Evolutionary conservation across 2,329 filamentous ascomycete genomes (phyloP).

Genomic region (Phyllosticta paracitricarpa): DNA sequence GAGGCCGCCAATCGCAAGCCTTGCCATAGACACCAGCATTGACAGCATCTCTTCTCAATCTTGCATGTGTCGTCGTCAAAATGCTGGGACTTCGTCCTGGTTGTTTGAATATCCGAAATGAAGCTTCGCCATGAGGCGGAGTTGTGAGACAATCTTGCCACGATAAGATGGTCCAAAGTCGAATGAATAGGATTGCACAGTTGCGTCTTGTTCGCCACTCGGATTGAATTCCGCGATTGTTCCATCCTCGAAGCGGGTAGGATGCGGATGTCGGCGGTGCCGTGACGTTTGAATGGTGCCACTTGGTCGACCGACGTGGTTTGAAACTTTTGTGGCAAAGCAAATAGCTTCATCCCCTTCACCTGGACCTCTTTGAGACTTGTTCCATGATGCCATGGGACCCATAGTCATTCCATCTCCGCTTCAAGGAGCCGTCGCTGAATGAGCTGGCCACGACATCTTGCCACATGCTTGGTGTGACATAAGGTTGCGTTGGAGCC

Average conservation of each 20-base stretch:
- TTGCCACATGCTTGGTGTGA: slow-evolving; percentile 43
- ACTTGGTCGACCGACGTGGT: background rate
- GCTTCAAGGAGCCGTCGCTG: slow-evolving; percentile 30
- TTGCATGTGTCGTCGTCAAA: background rate
- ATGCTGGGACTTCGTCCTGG: background rate
- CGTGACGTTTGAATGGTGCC: background rate
- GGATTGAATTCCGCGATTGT: background rate
- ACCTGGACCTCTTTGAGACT: slow-evolving; percentile 30
- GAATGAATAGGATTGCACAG: background rate
- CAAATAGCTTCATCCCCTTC: slow-evolving; percentile 26
- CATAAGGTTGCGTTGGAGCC: slow-evolving; percentile 23
- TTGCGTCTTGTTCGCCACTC: background rate
- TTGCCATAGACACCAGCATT: background rate
- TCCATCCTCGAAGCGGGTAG: background rate
- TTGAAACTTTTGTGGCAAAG: background rate
- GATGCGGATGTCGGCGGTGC: background rate
- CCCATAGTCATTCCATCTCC: slow-evolving; percentile 34
- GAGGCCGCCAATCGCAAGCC: background rate
- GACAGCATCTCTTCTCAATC: background rate
- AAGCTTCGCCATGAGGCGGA: too few relatives aligned
- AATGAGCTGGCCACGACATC: slow-evolving; percentile 36
- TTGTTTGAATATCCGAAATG: background rate
- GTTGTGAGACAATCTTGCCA: background rate
- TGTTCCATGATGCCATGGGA: slow-evolving; percentile 22
- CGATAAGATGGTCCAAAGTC: background rate